Conservation (phyloP, 441 rosid species). For the Gossypium trilobum region DNA sequence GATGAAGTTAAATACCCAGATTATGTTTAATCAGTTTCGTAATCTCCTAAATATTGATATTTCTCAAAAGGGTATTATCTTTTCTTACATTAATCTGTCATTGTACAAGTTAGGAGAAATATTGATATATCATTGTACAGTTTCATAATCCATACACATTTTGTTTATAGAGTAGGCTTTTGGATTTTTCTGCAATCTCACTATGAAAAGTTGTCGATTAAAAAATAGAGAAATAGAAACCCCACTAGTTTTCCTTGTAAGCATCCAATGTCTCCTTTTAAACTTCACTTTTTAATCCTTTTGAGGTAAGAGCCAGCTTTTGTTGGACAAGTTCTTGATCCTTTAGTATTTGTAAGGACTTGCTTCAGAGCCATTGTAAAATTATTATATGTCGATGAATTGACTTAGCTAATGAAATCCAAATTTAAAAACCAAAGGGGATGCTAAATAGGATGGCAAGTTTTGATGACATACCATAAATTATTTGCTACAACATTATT, state of each 20-base stretch:
- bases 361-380: background rate
- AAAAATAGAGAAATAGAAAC: constrained; percentile 36
- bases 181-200: constrained; percentile 40
- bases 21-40: constrained; percentile 12
- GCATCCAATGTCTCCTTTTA: constrained; percentile 47
- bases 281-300: constrained; percentile 15
- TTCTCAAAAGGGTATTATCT: background rate
- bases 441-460: background rate
- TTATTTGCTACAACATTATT: background rate
- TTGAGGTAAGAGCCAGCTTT: constrained; percentile 31
- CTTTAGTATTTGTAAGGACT: constrained; percentile 21
- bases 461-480: background rate
- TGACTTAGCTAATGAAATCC: background rate
- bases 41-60: background rate
- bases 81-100: background rate
- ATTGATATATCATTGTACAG: background rate
- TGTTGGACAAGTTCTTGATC: constrained; percentile 1
- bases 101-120: background rate
- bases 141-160: background rate
- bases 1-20: background rate
- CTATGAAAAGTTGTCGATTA: constrained; percentile 24
- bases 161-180: constrained; percentile 20
- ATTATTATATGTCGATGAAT: background rate
- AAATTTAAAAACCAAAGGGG: background rate
- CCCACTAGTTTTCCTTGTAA: constrained; percentile 33